Base-by-base conservation (phyloP, 345 rosid species). In the Sapria himalayana region DNA sequence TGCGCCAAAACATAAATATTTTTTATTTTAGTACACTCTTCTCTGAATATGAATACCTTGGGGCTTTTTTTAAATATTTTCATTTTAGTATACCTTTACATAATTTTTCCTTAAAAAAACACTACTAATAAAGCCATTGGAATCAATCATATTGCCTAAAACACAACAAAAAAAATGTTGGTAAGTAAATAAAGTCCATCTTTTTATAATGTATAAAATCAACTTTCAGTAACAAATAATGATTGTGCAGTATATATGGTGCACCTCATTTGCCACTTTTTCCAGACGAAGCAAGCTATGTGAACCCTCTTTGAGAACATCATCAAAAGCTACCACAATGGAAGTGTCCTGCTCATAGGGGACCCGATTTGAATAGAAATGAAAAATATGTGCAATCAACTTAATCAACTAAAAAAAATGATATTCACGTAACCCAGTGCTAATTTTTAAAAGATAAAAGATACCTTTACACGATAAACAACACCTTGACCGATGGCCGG, bases 401-500 rank as follows among this genome's bases (percentile, higher is more conserved):
- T 41, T 44, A 36, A 23, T 36, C 9, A 15, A n/a, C 15, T 41
- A 50, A 42, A 11, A 42, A 29, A 40, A 46, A 29, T 24, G 17
- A 22, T 3, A 39, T 22, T 19, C 40, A 29, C 23, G 22, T n/a
- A 41, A 52, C 17, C 39, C 21, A 33, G 16, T n/a, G 4, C 11
- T 25, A 15, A 3, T 23, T 37, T 32, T 35, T 25, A 31, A 47
- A 42, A 42, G 33, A 32, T 33, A 35, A 16, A n/a, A 37, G 49
- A 43, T 57, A 75, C 92, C 81, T 76, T 82, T 15, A 86, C 43
- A 29, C 84, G 67, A 49, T 86, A 82, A 38, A 86, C 94, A 4
- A 86, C 94, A 25, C 98, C 98, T 74, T 89, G 98, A 1, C 82
- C 98, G 27, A 89, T 74, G 41, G 85, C 65, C 66, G 93, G 74